Base-by-base conservation (phyloP, 1,284 basidiomycete genomes). In the Malassezia vespertilionis region DNA sequence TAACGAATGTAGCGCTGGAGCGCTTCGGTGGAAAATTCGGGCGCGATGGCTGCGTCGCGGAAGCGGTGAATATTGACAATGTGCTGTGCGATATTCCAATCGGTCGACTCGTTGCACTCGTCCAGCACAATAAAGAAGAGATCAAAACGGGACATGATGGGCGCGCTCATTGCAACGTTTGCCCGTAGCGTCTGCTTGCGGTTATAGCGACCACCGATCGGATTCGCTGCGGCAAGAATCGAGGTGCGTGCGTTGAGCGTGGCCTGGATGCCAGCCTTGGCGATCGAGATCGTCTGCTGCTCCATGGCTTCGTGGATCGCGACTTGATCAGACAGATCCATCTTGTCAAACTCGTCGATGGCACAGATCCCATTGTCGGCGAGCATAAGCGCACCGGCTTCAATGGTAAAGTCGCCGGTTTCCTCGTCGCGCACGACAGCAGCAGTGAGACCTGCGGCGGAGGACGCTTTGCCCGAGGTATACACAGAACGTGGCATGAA, bases 261-360 rank as follows among this genome's bases (percentile, higher is more conserved):
- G 1, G 93, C 91, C 68, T 97, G 91, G 59, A 97, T 96, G 53
- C 93, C 93, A 2, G 93, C 93, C 72, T 99, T 97, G 43, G 93
- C 93, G 59, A 97, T 96, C 27, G 89, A 95, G 65, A 97, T 96
- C 1, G 91, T 97, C 75, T 97, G 91, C 74, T 97, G 91, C 80
- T 97, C 91, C 91, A 97, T 97, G 2, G 93, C 90, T 77, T 97
- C 91, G 78, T 99, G 93, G 60, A 99, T 97, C 27, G 93, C 93
- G 33, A 97, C 89, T 72, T 97, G 93, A 36, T 97, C 93, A 2
- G 86, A 82, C 37, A 96, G 80, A 72, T 97, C 91, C 93, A 97
- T 99, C 75, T 99, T 99, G 79, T 99, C 91, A 71, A 99, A 97
- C 73, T 97, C 93, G 75, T 97, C 93, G 65, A 99, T 97, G 12